phyloP scores from a whole-genome alignment of 768 basidiomycete genomes.

The Lactarius psammicola region DNA sequence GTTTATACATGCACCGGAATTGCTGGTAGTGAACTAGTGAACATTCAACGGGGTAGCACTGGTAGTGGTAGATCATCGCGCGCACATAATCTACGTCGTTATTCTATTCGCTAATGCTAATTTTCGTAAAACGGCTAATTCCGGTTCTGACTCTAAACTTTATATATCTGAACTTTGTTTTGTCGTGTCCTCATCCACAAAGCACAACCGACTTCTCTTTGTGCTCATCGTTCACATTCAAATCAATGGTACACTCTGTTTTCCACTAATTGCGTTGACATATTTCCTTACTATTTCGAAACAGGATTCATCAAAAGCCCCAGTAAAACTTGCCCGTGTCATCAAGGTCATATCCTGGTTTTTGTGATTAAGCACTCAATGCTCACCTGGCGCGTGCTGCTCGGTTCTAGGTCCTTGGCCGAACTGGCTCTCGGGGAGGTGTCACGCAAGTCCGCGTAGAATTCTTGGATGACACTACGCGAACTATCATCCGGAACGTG shows the following conservation, averaged over 20 bases:
- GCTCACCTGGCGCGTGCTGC: conserved; percentile 24
- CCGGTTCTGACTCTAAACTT: conserved; percentile 20
- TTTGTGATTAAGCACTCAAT: conserved; percentile 2
- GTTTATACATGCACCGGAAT: background rate
- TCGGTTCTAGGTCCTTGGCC: conserved; percentile 79
- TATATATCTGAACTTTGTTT: conserved; percentile 21
- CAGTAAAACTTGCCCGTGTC: conserved; percentile 97
- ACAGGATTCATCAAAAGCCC: conserved; percentile 84
- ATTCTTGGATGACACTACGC: conserved; percentile 95
- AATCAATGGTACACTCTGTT: conserved; percentile 34
- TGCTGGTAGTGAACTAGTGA: background rate
- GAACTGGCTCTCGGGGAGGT: conserved; percentile 98
- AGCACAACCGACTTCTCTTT: background rate
- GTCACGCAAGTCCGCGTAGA: conserved; percentile 99
- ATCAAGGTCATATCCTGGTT: conserved; percentile 64
- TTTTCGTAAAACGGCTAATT: background rate
- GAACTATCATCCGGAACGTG: conserved; percentile 98
- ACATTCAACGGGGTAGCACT: background rate
- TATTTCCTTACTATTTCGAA: conserved; percentile 27
- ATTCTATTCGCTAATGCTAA: background rate
- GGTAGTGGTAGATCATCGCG: background rate
- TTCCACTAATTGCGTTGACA: background rate
- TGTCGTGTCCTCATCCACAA: background rate
- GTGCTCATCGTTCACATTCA: conserved; percentile 21
- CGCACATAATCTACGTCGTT: background rate